Base-by-base conservation (phyloP, 768 basidiomycete species). In the Trametes elegans region DNA sequence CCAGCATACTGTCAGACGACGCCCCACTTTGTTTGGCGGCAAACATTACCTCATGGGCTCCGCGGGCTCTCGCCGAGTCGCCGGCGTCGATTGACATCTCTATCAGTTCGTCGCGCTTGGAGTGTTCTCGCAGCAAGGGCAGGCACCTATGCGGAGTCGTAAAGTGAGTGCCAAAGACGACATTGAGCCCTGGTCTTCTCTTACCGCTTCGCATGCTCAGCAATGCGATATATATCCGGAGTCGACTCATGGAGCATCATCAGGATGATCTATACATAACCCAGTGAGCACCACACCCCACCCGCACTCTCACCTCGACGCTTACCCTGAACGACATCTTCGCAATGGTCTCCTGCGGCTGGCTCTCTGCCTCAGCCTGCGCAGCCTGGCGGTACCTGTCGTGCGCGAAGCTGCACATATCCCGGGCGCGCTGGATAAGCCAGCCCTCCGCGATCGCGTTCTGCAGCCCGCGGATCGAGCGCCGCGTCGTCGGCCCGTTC, bases 401-500 rank as follows among this genome's bases (percentile, higher is more conserved):
- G 67, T 90, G 87, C 3, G 84, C 74, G 68, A 88, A 87, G 62
- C 80, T 84, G 68, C 85, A 87, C 85, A 88, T 87, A 62, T 88
- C 87, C 31, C 87, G 73, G 4, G 84, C 87, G 44, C 84, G 73
- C 53, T 86, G 84, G 6, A 85, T 80, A 9, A 90, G 73, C 87
- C 87, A 90, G 1, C 88, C 88, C 65, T 88, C 87, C 1, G 80
- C 70, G 18, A 88, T 77, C 1, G 85, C 87, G 16, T 77, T 67
- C 64, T 88, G 86, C 31, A 87, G 71, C 4, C 86, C 87, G 19
- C 80, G 80, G 76, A 88, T 86, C 3, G 85, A 85, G 18, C 75
- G 76, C 28, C 81, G 79, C 29, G 63, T 59, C n/a, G 80, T 71
- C 59, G 71, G 71, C n/a, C 63, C 71, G 0, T 74, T 63, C 29